These are phyloP conservation scores for Myrica gale DNA, from an alignment of 306 rosid genomes.

Conservation along the genomic window DNA sequence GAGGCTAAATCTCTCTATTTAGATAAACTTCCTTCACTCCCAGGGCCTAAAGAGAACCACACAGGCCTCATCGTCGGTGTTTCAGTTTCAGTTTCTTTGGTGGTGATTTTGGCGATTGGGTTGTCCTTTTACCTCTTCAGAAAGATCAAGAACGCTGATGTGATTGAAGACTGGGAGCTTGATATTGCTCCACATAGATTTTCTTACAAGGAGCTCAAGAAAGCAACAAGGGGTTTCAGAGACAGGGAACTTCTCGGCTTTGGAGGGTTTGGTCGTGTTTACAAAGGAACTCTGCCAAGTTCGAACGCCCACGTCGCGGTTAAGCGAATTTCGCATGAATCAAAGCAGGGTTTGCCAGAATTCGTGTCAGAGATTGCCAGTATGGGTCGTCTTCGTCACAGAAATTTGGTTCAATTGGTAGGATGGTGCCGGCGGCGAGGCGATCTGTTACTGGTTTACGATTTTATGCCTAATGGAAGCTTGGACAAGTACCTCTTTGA, in stretches of 20 bases:
- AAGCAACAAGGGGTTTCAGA: slow-evolving; percentile 50
- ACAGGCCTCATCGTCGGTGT: not conserved
- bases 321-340: slow-evolving; percentile 53
- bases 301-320: slow-evolving; percentile 46
- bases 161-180: slow-evolving; percentile 57
- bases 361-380: slow-evolving; percentile 53
- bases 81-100: slow-evolving; percentile 16
- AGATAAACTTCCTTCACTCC: slow-evolving; percentile 26
- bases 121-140: slow-evolving; percentile 30
- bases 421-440: slow-evolving; percentile 57
- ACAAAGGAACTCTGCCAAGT: slow-evolving; percentile 45
- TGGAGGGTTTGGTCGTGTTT: slow-evolving; percentile 64
- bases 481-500: slow-evolving; percentile 54
- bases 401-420: slow-evolving; percentile 52
- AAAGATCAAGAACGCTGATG: slow-evolving; percentile 38
- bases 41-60: slow-evolving; percentile 8
- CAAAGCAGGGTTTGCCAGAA: slow-evolving; percentile 54
- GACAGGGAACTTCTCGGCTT: slow-evolving; percentile 52
- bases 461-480: slow-evolving; percentile 60
- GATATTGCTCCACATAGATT: slow-evolving; percentile 67
- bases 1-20: slow-evolving; percentile 28
- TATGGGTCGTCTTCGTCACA: slow-evolving; percentile 60
- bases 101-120: slow-evolving; percentile 3
- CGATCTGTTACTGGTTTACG: slow-evolving; percentile 51
- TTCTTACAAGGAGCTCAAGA: slow-evolving; percentile 47